Evolutionary conservation across 2,329 filamentous ascomycete genomes (phyloP).

Genomic region (Allantophomopsis lycopodina): DNA sequence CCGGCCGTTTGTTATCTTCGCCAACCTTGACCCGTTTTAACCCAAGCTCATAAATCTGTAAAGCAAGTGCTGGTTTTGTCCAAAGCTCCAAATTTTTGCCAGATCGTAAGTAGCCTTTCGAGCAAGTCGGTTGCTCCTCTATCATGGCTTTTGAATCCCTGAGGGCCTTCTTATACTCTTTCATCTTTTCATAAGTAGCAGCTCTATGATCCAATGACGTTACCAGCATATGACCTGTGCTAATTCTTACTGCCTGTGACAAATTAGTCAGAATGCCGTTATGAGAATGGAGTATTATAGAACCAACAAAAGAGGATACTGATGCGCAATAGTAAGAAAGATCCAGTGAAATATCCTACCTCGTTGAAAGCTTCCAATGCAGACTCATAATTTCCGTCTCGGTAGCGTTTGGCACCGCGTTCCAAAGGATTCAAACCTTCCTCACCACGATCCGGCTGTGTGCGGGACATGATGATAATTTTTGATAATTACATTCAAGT

Average conservation of each 20-base stretch:
- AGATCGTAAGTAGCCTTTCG: slow-evolving; percentile 20
- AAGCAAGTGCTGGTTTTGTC: slow-evolving; percentile 13
- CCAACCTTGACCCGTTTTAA: slow-evolving; percentile 18
- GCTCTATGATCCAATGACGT: slow-evolving; percentile 19
- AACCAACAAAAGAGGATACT: not conserved
- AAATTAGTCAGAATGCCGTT: slow-evolving; percentile 10
- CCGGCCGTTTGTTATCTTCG: slow-evolving; percentile 12
- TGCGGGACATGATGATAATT: too few relatives aligned
- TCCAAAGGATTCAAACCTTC: slow-evolving; percentile 13
- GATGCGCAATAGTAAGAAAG: not conserved
- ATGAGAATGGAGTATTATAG: not conserved
- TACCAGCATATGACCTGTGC: slow-evolving; percentile 9
- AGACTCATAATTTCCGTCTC: slow-evolving; percentile 12
- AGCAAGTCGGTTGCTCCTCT: slow-evolving; percentile 13
- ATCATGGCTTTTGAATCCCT: slow-evolving; percentile 19
- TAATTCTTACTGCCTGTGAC: slow-evolving; percentile 5
- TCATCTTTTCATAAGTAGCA: slow-evolving; percentile 18
- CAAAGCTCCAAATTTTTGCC: slow-evolving; percentile 17
- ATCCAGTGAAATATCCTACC: slow-evolving; percentile 5
- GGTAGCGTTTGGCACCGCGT: slow-evolving; percentile 14
- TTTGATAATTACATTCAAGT: too few relatives aligned
- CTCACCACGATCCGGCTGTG: not conserved
- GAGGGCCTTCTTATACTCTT: slow-evolving; percentile 13
- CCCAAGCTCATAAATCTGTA: slow-evolving; percentile 19
- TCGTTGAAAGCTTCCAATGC: slow-evolving; percentile 14